A percentile compares a stretch with the other conserved stretches of the same genome.
These are phyloP conservation scores for Suhomyces canberraensis DNA, from an alignment of 805 yeast genomes.

Conservation along the genomic window DNA sequence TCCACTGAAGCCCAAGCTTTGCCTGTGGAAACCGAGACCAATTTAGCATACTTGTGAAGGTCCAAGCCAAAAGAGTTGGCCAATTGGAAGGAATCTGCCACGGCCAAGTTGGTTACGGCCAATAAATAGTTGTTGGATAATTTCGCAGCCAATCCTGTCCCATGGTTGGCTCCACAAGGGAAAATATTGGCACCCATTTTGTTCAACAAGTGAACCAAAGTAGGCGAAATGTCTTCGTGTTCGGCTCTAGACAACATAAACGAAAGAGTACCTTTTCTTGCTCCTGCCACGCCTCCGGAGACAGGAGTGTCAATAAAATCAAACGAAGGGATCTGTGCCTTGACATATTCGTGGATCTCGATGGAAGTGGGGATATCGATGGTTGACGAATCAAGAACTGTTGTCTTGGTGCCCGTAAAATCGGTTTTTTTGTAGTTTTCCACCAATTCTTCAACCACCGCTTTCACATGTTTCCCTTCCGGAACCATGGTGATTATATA, in stretches of 20 bases:
- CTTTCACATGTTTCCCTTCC: slow-evolving; percentile 48
- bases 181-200: slow-evolving; percentile 49
- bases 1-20: slow-evolving; percentile 54
- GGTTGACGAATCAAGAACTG: slow-evolving; percentile 50
- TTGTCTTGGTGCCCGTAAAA: slow-evolving; percentile 16
- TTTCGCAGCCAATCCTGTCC: slow-evolving; percentile 54
- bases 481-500: slow-evolving; percentile 53
- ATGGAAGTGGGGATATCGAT: slow-evolving; percentile 48
- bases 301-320: slow-evolving; percentile 56
- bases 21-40: slow-evolving; percentile 52
- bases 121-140: slow-evolving; percentile 51
- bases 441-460: slow-evolving; percentile 38
- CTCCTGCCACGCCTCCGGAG: slow-evolving; percentile 55
- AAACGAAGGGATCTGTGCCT: slow-evolving; percentile 27
- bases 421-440: slow-evolving; percentile 20
- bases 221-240: slow-evolving; percentile 26
- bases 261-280: slow-evolving; percentile 48
- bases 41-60: slow-evolving; percentile 43
- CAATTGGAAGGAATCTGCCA: slow-evolving; percentile 52
- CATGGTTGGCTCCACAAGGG: slow-evolving; percentile 47
- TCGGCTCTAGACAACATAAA: slow-evolving; percentile 47
- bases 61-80: slow-evolving; percentile 49
- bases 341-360: slow-evolving; percentile 35
- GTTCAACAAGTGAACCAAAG: slow-evolving; percentile 27
- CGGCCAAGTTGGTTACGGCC: slow-evolving; percentile 53